phyloP scores from a whole-genome alignment of 345 rosid genomes.

The Citrus sp. region DNA sequence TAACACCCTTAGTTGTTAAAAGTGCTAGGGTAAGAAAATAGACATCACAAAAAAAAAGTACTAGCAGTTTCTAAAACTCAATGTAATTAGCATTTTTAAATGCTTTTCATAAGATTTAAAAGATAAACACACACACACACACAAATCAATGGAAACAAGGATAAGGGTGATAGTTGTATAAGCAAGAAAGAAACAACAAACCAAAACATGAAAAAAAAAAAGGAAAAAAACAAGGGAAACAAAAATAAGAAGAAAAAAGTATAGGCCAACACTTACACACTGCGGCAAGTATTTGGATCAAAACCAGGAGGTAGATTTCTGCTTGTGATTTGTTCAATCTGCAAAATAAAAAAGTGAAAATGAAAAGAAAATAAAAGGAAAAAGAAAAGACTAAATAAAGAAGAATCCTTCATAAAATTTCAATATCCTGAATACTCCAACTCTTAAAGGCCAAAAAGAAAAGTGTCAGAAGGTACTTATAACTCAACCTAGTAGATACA shows the following conservation, averaged over 20 bases:
- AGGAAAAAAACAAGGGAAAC: constrained; percentile 3
- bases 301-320: too few relatives aligned
- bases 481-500: too few relatives aligned
- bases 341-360: too few relatives aligned
- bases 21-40: constrained; percentile 15
- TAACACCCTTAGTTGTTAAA: constrained; percentile 18
- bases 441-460: too few relatives aligned
- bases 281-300: too few relatives aligned
- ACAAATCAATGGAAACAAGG: not conserved
- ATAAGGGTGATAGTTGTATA: constrained; percentile 2
- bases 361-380: too few relatives aligned
- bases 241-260: not conserved
- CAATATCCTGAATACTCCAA: too few relatives aligned
- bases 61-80: constrained; percentile 3
- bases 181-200: constrained; percentile 9
- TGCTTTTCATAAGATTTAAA: not conserved
- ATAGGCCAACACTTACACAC: too few relatives aligned
- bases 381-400: too few relatives aligned
- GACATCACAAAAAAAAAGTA: not conserved
- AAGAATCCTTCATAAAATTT: too few relatives aligned
- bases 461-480: too few relatives aligned
- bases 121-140: not conserved
- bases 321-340: too few relatives aligned
- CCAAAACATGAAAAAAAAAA: not conserved
- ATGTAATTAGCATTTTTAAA: constrained; percentile 2